Evolutionary conservation across 1,284 basidiomycete species (phyloP).

Genomic region (Rugosomyces carneus): DNA sequence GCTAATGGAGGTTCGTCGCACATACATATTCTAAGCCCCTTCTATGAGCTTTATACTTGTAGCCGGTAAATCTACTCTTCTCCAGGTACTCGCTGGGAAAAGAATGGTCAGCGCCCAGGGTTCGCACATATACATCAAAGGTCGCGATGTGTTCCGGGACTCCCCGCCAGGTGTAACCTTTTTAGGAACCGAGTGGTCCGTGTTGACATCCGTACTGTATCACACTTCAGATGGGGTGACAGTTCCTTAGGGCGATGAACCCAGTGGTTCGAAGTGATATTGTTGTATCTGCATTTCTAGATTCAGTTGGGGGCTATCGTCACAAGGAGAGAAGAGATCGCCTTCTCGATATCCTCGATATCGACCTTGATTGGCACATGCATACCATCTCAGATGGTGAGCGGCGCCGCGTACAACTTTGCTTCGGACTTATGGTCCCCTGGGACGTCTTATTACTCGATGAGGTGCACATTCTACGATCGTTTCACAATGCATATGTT

Average conservation of each 20-base stretch:
- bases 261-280: conserved; percentile 94
- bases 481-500: conserved; percentile 2
- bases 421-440: conserved; percentile 93
- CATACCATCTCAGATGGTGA: conserved; percentile 95
- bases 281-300: conserved; percentile 82
- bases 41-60: no score
- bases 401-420: conserved; percentile 86
- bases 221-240: background rate
- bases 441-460: conserved; percentile 95
- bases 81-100: conserved; percentile 94
- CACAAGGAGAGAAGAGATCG: conserved; percentile 85
- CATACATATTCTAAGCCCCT: background rate
- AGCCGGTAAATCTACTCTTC: conserved; percentile 94
- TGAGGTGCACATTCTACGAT: conserved; percentile 49
- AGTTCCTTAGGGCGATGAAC: conserved; percentile 79
- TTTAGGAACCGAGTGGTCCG: conserved; percentile 86
- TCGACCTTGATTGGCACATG: conserved; percentile 93
- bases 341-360: conserved; percentile 88
- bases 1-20: conserved; percentile 76
- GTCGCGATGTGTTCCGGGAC: conserved; percentile 78
- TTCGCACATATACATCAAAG: conserved; percentile 70
- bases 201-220: conserved; percentile 10
- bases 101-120: conserved; percentile 58
- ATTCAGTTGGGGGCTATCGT: conserved; percentile 93
- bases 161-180: conserved; percentile 78